Evolutionary conservation across 164 flowering plant species (phyloP).

Genomic region (Magnolia sinica): DNA sequence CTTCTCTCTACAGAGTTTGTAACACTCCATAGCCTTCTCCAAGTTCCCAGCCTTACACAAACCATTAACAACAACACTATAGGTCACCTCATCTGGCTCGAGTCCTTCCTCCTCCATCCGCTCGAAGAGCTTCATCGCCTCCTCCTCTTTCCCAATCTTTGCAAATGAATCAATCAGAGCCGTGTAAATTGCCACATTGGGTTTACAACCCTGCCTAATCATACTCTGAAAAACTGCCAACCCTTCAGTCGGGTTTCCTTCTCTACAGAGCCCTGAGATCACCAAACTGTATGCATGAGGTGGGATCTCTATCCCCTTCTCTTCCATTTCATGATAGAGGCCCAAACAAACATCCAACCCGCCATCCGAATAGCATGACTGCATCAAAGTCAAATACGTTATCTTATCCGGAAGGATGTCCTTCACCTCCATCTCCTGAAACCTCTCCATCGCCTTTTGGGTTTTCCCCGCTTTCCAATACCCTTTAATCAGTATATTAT

Average conservation of each 20-base stretch:
- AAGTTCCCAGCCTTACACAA: conserved; percentile 73
- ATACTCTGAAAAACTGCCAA: conserved; percentile 57
- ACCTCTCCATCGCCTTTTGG: conserved; percentile 53
- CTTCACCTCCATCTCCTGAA: conserved; percentile 62
- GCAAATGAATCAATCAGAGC: conserved; percentile 69
- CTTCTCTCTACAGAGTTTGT: conserved; percentile 39
- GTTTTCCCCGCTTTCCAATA: conserved; percentile 70
- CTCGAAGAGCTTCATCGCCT: conserved; percentile 58
- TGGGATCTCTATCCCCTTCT: conserved; percentile 71
- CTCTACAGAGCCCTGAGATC: conserved; percentile 74
- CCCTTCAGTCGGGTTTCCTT: conserved; percentile 62
- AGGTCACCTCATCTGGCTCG: conserved; percentile 77
- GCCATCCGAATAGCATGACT: conserved; percentile 56
- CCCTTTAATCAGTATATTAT: conserved; percentile 88
- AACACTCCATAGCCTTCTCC: conserved; percentile 68
- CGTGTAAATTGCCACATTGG: conserved; percentile 82
- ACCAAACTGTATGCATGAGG: conserved; percentile 85
- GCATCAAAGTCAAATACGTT: conserved; percentile 74
- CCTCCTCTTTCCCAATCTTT: conserved; percentile 54
- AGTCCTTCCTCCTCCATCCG: conserved; percentile 78
- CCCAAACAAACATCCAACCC: conserved; percentile 60
- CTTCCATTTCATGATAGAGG: conserved; percentile 86
- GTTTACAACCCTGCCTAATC: conserved; percentile 45
- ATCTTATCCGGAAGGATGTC: conserved; percentile 69
- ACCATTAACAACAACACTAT: conserved; percentile 65